Base-by-base conservation (phyloP, 139 green algal genomes). In the Astrephomene gubernaculifera region DNA sequence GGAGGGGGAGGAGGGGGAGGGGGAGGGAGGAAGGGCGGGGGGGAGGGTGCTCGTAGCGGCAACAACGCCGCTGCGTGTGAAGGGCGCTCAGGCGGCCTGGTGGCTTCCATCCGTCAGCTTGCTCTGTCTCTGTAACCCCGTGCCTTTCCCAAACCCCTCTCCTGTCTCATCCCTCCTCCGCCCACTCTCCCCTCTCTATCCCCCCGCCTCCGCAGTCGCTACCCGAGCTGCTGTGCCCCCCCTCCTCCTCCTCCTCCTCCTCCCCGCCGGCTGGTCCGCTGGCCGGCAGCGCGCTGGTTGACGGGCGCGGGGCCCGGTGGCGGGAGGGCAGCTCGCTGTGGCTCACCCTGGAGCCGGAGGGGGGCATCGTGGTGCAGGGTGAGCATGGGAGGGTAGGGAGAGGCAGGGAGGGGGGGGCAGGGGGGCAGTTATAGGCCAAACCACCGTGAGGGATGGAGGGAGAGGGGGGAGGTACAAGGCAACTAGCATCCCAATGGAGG, bases 361-460 rank as follows among this genome's bases (percentile, higher is more conserved):
- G 85, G 54, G 31, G 22, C 21, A 19, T 89, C 2, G 0, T 86
- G 43, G 22, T 89, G 69, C 76, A 89, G 22, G 85, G 85, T 89
- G 74, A 29, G 83, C 22, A 54, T 41, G 25, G 1, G 19, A 19
- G 49, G 49, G 49, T 12, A 57, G 14, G 49, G 17, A 25, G 12
- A 57, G 49, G 14, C 14, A 25, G 49, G 14, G 12, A 57, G 17
- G 49, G 49, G 49, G 49, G 17, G 17, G 49, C 12, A 12, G 14
- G 49, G 49, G 49, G 49, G 49, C 49, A 57, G 14, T 17, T 17
- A 17, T 57, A 17, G 49, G 17, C n/a, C n/a, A 57, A 57, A 57
- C 17, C 12, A 17, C 12, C 17, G 14, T 17, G 17, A 57, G 49
- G 49, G 17, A 57, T 25, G 49, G 14, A 57, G 49, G 49, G 49